Percentiles rank a stretch among this genome's conserved stretches.
phyloP scores from a whole-genome alignment of 805 yeast species.

The Yamadazyma endophytica region DNA sequence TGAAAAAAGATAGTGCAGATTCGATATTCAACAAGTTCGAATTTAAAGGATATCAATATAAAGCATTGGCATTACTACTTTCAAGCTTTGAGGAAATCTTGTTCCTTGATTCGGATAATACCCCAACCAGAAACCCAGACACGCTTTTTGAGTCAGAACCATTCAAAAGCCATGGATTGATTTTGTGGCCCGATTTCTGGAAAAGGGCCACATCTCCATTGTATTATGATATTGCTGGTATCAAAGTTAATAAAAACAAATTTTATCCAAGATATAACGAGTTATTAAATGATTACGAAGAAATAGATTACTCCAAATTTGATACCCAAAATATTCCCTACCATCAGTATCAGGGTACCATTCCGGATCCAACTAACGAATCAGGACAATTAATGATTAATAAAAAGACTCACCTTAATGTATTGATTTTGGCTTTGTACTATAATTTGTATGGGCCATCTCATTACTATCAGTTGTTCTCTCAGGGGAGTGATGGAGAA shows the following conservation, averaged over 20 bases:
- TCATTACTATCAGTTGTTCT: conserved; percentile 38
- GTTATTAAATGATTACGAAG: conserved; percentile 9
- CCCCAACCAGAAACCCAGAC: conserved; percentile 66
- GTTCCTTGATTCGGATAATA: conserved; percentile 71
- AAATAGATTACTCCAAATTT: conserved; percentile 8
- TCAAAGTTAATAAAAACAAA: conserved; percentile 24
- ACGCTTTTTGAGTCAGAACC: conserved; percentile 53
- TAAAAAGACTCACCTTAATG: conserved; percentile 33
- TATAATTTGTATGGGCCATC: conserved; percentile 41
- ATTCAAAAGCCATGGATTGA: conserved; percentile 49
- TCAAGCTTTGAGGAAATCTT: conserved; percentile 64
- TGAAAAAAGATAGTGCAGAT: conserved; percentile 13
- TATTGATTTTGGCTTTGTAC: conserved; percentile 35
- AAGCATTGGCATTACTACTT: conserved; percentile 36
- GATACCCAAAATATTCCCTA: conserved; percentile 19
- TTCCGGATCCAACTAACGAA: conserved; percentile 31
- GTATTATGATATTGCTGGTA: conserved; percentile 65
- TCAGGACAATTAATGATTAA: conserved; percentile 41
- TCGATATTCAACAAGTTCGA: conserved; percentile 27
- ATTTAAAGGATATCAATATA: conserved; percentile 41
- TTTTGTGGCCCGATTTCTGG: conserved; percentile 90
- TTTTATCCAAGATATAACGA: conserved; percentile 33
- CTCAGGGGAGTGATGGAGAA: conserved; percentile 57
- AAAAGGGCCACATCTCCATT: conserved; percentile 74
- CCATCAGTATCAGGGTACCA: conserved; percentile 28